Conservation (phyloP, 2,329 filamentous ascomycete genomes). For the Lomentospora prolificans region DNA sequence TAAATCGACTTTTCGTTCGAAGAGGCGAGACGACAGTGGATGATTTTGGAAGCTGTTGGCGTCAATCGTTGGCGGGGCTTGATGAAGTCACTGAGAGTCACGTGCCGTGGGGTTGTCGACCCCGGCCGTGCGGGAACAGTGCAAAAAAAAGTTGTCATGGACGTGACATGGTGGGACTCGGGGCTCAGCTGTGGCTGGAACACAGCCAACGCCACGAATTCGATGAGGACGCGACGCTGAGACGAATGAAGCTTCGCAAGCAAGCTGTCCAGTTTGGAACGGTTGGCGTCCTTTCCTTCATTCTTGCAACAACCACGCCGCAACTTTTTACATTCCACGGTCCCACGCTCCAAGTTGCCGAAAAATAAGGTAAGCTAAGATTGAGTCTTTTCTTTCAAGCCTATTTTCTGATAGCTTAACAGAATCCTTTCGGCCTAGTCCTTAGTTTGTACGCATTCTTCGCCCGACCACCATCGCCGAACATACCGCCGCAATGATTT, state of each 20-base stretch:
- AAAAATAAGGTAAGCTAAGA: neutral
- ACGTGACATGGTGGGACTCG: neutral
- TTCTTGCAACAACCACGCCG: neutral
- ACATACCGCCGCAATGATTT: constrained; percentile 65
- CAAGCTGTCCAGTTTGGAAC: constrained; percentile 5
- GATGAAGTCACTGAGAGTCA: constrained; percentile 12
- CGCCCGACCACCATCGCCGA: neutral
- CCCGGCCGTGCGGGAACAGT: neutral
- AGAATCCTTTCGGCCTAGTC: too few species aligned
- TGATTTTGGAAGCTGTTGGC: neutral
- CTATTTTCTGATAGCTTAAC: too few species aligned
- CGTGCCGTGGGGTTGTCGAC: constrained; percentile 8
- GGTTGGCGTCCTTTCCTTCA: neutral
- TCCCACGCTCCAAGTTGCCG: neutral
- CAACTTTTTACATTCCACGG: neutral
- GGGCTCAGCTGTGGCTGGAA: constrained; percentile 10
- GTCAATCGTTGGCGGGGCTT: constrained; percentile 1
- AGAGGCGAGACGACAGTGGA: neutral
- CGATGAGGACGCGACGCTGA: neutral
- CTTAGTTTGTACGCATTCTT: neutral
- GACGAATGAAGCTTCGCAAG: neutral
- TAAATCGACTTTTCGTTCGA: neutral
- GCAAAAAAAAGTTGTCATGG: neutral
- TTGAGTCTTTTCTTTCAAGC: too few species aligned
- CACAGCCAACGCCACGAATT: neutral